Evolutionary conservation across 148 eudicot species (phyloP), one percentile per base, ranked within the genome.

Genomic region (Fagopyrum esculentum): DNA sequence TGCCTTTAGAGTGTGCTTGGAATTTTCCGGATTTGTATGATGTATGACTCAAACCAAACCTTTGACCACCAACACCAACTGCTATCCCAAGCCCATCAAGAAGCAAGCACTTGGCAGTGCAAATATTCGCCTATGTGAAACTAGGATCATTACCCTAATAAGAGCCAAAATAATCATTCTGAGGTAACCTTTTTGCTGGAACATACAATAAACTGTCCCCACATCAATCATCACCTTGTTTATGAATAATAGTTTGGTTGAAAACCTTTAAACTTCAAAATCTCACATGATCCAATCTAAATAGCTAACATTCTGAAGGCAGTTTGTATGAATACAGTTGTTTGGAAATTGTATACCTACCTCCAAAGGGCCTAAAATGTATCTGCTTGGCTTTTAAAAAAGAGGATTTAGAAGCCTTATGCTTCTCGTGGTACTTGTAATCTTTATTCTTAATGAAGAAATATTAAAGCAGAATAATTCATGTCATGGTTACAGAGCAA

Each of bases 401-500:
- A 0, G 19, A 30, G 7, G 3, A 35, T 30, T 40, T 68, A 45
- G 46, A 11, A 35, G 47, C 22, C 15, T 66, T 66, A 30, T 44
- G 4, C 45, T 30, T 66, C 70, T 30, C 8, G 44, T 13, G 26
- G n/a, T 40, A 30, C 6, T 66, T 66, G 9, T 63, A 63, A 40
- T 26, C n/a, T 63, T 61, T 26, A 8, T 26, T 26, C 43, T 19
- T 29, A 12, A 19, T 19, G 9, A 29, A 29, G 43, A 29, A 15
- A 4, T 4, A 3, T 66, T 45, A 2, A 11, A 35, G 22, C 43
- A n/a, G 48, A 68, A 30, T 16, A 63, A 15, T 35, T 40, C 45
- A 13, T 40, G 19, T 13, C 74, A 61, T 73, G 71, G 71, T 79
- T 79, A 69, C 82, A 93, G 95, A 78, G 93, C 75, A 72, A 78